A percentile compares a stretch with the other conserved stretches of the same genome.
Conservation (phyloP, 129 eudicot genomes). For the Apium graveolens region DNA sequence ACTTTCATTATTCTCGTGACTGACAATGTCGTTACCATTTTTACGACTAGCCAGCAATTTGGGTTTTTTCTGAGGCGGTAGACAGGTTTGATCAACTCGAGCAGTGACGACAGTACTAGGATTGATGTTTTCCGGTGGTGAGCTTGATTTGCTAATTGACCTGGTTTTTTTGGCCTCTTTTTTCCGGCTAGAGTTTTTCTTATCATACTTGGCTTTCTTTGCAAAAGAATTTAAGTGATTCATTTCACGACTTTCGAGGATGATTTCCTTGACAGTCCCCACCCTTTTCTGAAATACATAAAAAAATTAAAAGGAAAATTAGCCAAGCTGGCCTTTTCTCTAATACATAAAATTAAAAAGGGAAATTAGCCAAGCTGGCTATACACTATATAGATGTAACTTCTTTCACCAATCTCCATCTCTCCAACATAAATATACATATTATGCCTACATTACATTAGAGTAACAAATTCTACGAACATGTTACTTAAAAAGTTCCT, state of each 20-base stretch:
- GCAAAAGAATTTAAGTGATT: not conserved
- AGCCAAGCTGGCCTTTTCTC: conserved; percentile 15
- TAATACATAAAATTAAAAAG: not conserved
- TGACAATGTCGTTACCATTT: not conserved
- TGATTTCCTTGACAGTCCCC: conserved; percentile 5
- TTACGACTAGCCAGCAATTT: not conserved
- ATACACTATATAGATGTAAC: no score
- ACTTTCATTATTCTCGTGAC: not conserved
- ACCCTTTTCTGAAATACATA: conserved; percentile 9
- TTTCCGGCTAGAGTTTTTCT: conserved; percentile 1
- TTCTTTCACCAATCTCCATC: not conserved
- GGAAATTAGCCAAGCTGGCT: not conserved
- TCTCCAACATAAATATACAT: no score
- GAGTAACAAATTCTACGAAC: no score
- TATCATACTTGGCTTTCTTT: not conserved
- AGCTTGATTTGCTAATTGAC: not conserved
- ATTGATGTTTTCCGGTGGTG: conserved; percentile 1
- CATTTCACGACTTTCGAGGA: conserved; percentile 9
- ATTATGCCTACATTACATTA: no score
- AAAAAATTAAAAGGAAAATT: not conserved
- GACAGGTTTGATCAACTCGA: not conserved
- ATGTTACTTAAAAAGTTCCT: no score
- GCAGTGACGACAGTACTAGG: not conserved
- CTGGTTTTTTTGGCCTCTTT: not conserved
- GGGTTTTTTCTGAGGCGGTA: conserved; percentile 6